Base-by-base conservation (phyloP, 495 filamentous ascomycete species). In the Lophiostoma macrostomum region DNA sequence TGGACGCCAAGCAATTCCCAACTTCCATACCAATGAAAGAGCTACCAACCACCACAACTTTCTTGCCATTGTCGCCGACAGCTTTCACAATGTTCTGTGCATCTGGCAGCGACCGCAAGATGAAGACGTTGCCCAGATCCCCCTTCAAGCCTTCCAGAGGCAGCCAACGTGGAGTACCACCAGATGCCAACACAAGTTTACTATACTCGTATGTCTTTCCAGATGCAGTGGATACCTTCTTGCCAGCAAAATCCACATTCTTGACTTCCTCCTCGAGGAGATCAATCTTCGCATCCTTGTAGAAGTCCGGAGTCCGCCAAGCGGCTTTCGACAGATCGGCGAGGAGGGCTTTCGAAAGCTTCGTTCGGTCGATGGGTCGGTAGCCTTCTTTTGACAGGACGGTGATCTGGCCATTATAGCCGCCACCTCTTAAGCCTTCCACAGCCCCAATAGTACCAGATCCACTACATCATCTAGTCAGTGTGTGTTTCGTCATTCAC, bases 1-100 rank as follows among this genome's bases (percentile, higher is more conserved):
- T 84, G 11, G 80, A 71, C 2, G 83, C 70, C 1, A 88, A 83
- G 28, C 81, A 81, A 43, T 91, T 95, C 32, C 84, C 88, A 23
- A 95, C 80, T 71, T 98, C 93, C 91, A 98, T 94, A 30, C 93
- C 85, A 67, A 98, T 98, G 70, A 98, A 96, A 38, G 86, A 90
- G 46, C 81, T 87, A 16, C 93, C 93, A 48, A 98, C 80, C 14
- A 98, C 76, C 29, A 96, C 90, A 61, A 96, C 80, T 70, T 95
- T 95, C 75, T 93, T 95, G 34, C 83, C 83, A 65, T 87, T 87
- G 5, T 85, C 80, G n/a, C 87, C 88, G 14, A 91, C 81, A 3
- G 89, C 90, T 5, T 69, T 72, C 22, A 86, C 71, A 61, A 98
- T 97, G 41, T 70, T 71, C 66, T 91, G 77, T 11, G 84, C 82